phyloP scores from a whole-genome alignment of 1,139 yeast species.

The Pichia sp. region DNA sequence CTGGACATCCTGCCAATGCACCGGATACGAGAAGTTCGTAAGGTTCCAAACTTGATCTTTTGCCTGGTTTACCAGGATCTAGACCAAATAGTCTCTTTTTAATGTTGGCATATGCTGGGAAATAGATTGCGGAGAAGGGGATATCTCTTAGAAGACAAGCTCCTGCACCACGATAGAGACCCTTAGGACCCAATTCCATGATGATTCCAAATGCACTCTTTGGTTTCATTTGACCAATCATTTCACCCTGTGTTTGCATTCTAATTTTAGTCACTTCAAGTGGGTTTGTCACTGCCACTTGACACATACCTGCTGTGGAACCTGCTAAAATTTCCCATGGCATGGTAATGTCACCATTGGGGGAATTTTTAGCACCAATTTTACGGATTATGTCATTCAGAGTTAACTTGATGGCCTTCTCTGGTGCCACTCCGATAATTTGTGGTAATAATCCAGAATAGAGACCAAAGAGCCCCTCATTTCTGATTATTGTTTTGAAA shows the following conservation, averaged over 20 bases:
- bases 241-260: conserved; percentile 88
- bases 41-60: conserved; percentile 53
- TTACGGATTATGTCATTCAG: conserved; percentile 86
- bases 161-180: conserved; percentile 84
- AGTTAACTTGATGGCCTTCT: conserved; percentile 93
- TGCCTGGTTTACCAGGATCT: conserved; percentile 56
- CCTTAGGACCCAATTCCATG: conserved; percentile 70
- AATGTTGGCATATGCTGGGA: conserved; percentile 94
- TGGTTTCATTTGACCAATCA: conserved; percentile 30
- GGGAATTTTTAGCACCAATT: conserved; percentile 48
- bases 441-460: conserved; percentile 95
- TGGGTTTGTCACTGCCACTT: conserved; percentile 93
- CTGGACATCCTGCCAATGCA: conserved; percentile 97
- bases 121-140: conserved; percentile 94
- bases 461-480: conserved; percentile 83
- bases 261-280: conserved; percentile 93
- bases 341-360: conserved; percentile 54
- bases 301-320: conserved; percentile 94
- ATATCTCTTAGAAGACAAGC: conserved; percentile 95
- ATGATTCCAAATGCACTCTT: conserved; percentile 69
- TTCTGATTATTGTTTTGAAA: conserved; percentile 63
- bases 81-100: conserved; percentile 77
- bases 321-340: conserved; percentile 81
- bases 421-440: conserved; percentile 95
- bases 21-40: conserved; percentile 85